Evolutionary conservation across 805 yeast genomes (phyloP), one percentile per base, ranked within the genome.

Genomic region (Starmerella scarabaei): DNA sequence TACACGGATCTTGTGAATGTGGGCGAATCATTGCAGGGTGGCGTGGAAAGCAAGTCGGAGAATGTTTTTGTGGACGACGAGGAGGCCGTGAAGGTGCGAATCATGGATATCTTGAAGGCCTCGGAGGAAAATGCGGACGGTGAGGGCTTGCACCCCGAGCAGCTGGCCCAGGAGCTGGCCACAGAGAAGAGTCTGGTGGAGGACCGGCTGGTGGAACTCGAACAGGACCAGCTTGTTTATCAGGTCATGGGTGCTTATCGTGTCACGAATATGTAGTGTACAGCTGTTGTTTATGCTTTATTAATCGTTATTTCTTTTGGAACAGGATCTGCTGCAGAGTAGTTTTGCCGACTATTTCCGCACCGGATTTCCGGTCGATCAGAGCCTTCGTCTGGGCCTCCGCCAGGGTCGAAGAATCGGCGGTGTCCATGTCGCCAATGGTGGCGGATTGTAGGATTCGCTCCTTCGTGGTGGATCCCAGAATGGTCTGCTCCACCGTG

Each of bases 401-500:
- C 3, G 36, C 42, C 6, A 50, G 38, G 6, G 43, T 37, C 14
- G 33, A 35, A 4, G 51, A 42, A 17, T 49, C 50, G 5, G 47
- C 51, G 3, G 30, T 31, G 9, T 42, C 46, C 3, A 38, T 38
- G 17, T 23, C 32, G 20, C 40, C 50, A 14, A 41, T 24, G 21
- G 50, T 57, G 5, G 49, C 43, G 18, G 65, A 64, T 45, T 58
- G 61, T 3, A 60, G 52, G 37, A 51, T 52, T 16, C 91, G 62
- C 49, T 72, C 75, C 43, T 71, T 67, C 0, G 85, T 74, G 0
- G 84, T 70, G 39, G 80, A 57, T n/a, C 72, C 60, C 26, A 83
- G 72, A 34, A 91, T 81, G 33, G 83, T 78, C 55, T 88, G 94
- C 58, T 91, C 98, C 14, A 91, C 93, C 0, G 94, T 75, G 30